Percentiles rank a stretch among this genome's conserved stretches.
Evolutionary conservation across 2,329 filamentous ascomycete species (phyloP).

Genomic region (Ophiostoma novo-ulmi): DNA sequence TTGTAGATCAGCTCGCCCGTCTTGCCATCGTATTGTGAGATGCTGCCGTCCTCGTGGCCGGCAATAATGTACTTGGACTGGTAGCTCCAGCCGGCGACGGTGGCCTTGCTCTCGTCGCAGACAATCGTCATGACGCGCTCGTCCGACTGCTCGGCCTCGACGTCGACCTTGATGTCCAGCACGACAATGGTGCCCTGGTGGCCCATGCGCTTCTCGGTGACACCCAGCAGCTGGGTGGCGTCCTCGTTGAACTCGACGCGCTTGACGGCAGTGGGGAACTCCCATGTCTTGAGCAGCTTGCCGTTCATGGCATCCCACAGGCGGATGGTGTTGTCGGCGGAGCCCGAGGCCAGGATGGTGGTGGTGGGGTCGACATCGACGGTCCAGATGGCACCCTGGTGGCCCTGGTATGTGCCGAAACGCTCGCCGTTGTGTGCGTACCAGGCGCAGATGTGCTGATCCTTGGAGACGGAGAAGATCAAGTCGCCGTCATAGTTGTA

Average conservation of each 20-base stretch:
- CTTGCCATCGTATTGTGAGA: slow-evolving; percentile 92
- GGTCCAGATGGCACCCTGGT: slow-evolving; percentile 97
- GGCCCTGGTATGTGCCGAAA: slow-evolving; percentile 91
- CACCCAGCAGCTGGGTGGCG: slow-evolving; percentile 80
- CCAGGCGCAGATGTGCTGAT: slow-evolving; percentile 81
- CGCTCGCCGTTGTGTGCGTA: slow-evolving; percentile 97
- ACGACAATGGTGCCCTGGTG: slow-evolving; percentile 92
- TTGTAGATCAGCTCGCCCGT: slow-evolving; percentile 97
- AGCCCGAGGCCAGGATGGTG: slow-evolving; percentile 87
- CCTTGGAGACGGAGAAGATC: slow-evolving; percentile 32
- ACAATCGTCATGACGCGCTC: slow-evolving; percentile 83
- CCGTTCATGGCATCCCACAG: slow-evolving; percentile 95
- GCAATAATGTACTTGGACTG: slow-evolving; percentile 93
- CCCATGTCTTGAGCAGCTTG: slow-evolving; percentile 92
- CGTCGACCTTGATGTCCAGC: slow-evolving; percentile 79
- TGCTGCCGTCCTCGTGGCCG: slow-evolving; percentile 90
- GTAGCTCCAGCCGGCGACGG: slow-evolving; percentile 95
- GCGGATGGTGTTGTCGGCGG: slow-evolving; percentile 96
- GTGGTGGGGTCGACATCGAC: slow-evolving; percentile 93
- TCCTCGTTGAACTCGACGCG: slow-evolving; percentile 96
- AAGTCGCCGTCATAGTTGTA: slow-evolving; percentile 91
- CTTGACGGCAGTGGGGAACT: slow-evolving; percentile 95
- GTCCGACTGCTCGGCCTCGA: slow-evolving; percentile 74
- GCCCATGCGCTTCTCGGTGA: slow-evolving; percentile 98
- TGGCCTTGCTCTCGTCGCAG: slow-evolving; percentile 93